Conservation (phyloP, 2,329 filamentous ascomycete genomes). For the Cordyceps javanica region DNA sequence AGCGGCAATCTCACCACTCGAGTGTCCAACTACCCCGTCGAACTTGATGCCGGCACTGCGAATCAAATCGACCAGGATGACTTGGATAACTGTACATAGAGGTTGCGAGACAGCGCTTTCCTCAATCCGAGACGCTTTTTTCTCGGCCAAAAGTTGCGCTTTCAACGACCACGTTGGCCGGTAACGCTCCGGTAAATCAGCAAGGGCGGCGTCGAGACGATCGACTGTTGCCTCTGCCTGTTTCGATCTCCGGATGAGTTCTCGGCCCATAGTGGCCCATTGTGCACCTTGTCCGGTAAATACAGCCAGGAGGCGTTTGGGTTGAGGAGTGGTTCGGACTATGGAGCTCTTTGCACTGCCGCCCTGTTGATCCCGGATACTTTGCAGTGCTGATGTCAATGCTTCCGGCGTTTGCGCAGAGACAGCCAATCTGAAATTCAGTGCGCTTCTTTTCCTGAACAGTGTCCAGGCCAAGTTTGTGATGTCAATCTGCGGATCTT, state of each 20-base stretch:
- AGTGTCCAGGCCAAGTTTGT: background rate
- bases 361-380: background rate
- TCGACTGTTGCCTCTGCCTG: conserved; percentile 19
- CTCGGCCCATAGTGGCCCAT: conserved; percentile 24
- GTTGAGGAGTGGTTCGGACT: background rate
- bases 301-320: conserved; percentile 16
- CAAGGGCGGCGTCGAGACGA: conserved; percentile 22
- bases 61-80: conserved; percentile 35
- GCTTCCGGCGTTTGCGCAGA: background rate
- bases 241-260: conserved; percentile 24
- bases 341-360: background rate
- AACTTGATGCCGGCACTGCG: conserved; percentile 30
- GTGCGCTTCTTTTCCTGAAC: background rate
- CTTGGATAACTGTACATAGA: conserved; percentile 34
- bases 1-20: conserved; percentile 37
- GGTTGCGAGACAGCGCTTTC: conserved; percentile 31
- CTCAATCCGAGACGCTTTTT: conserved; percentile 20
- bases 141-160: conserved; percentile 26
- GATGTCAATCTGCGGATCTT: background rate
- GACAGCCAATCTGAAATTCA: background rate
- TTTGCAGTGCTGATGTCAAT: background rate
- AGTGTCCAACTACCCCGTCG: conserved; percentile 33
- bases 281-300: conserved; percentile 29
- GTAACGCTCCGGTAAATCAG: conserved; percentile 17
- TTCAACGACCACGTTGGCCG: conserved; percentile 25